Evolutionary conservation across 306 rosid genomes (phyloP).

Genomic region (apple (Malus domestica)): ASM211411v1 NC_041798.1:12893501-12894000

Average conservation of each 20-base stretch:
- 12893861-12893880: neutral
- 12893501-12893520: constrained; percentile 64
- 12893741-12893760: constrained; percentile 49
- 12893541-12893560: constrained; percentile 77
- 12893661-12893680: constrained; percentile 72
- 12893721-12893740: constrained; percentile 72
- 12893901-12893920: neutral
- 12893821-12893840: neutral
- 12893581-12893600: constrained; percentile 58
- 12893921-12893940: neutral
- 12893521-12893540: constrained; percentile 61
- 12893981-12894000: neutral
- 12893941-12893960: neutral
- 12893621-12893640: constrained; percentile 66
- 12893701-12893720: constrained; percentile 57
- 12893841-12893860: neutral
- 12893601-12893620: constrained; percentile 77
- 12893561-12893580: constrained; percentile 62
- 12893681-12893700: constrained; percentile 50
- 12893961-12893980: neutral
- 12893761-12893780: constrained; percentile 4
- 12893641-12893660: constrained; percentile 70
- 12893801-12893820: neutral
- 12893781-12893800: neutral
- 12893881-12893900: neutral